Evolutionary conservation across 805 yeast species (phyloP).

Genomic region (Lipomyces orientalis): DNA sequence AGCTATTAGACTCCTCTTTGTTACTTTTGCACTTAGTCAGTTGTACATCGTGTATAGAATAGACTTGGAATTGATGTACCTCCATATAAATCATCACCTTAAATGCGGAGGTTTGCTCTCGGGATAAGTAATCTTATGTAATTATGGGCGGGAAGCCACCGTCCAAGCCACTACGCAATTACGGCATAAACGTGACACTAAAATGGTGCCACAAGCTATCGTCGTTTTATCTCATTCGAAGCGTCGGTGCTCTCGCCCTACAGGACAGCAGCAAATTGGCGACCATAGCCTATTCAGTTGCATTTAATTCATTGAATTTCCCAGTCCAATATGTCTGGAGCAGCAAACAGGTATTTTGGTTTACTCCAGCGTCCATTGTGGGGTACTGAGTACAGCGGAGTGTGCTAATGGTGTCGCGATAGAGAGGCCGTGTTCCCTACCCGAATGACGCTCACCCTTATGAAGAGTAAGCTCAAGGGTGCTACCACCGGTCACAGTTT

Average conservation of each 20-base stretch:
- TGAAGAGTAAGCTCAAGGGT: constrained; percentile 96
- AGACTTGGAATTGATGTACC: too few species aligned
- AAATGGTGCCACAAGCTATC: not conserved
- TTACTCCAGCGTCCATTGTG: not conserved
- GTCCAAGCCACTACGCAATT: not conserved
- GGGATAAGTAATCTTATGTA: too few species aligned
- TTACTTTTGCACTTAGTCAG: too few species aligned
- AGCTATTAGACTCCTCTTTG: too few species aligned
- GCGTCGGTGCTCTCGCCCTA: not conserved
- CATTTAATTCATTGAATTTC: not conserved
- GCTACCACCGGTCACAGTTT: constrained; percentile 96
- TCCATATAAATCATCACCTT: too few species aligned
- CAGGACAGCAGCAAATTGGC: not conserved
- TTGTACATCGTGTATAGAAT: too few species aligned
- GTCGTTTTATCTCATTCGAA: not conserved
- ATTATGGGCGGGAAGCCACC: too few species aligned
- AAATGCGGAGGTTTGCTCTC: too few species aligned
- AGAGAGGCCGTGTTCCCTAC: constrained; percentile 39
- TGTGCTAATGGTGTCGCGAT: too few species aligned
- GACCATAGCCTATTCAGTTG: not conserved
- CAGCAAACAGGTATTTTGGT: constrained; percentile 32
- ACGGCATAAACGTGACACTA: not conserved
- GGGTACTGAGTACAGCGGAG: not conserved
- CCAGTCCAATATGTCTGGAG: constrained; percentile 29
- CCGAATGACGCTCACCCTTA: constrained; percentile 72